Evolutionary conservation across 1,284 basidiomycete species (phyloP), one percentile per base, ranked within the genome.

Genomic region (Ustilago trichophora): DNA sequence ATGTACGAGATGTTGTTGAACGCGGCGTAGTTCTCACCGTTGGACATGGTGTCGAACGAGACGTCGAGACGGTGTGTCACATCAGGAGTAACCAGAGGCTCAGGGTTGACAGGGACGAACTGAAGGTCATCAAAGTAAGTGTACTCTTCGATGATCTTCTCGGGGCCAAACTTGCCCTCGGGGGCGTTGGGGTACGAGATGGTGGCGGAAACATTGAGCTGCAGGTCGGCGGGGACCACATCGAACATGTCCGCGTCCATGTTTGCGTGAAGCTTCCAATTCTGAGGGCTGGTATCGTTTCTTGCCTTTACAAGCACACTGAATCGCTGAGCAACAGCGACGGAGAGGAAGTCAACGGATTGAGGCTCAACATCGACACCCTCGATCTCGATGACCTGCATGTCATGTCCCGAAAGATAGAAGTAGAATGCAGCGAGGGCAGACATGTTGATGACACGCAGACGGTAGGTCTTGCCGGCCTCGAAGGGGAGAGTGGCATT

Each of bases 221-320:
- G 70, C 9, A 77, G 71, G 10, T 57, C 50, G 3, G 63, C 65
- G 18, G 75, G 75, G 19, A 78, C 70, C 26, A 62, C 32, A 29
- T 78, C 83, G 58, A 69, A 84, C 85, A 85, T 85, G 66, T 83
- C 83, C 12, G 77, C 72, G 58, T 93, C 91, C 87, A 97, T 91
- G 84, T 92, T 91, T 21, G 91, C 90, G 78, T 93, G 92, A 63
- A 98, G 87, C 36, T 87, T 88, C 88, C 89, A 98, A 84, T 97
- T 96, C 18, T 86, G 83, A 2, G 65, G 54, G 13, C 84, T 84
- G 0, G 91, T 90, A 73, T 93, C 91, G 82, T 93, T 92, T 51
- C 90, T 87, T 10, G 95, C 66, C 9, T 44, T 75, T 44, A 73
- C 68, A n/a, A 78, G 55, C 18, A 73, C 68, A 36, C 62, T 67